Evolutionary conservation across 345 rosid genomes (phyloP), one percentile per base, ranked within the genome.

Genomic region (Eucalyptus decipiens): DNA sequence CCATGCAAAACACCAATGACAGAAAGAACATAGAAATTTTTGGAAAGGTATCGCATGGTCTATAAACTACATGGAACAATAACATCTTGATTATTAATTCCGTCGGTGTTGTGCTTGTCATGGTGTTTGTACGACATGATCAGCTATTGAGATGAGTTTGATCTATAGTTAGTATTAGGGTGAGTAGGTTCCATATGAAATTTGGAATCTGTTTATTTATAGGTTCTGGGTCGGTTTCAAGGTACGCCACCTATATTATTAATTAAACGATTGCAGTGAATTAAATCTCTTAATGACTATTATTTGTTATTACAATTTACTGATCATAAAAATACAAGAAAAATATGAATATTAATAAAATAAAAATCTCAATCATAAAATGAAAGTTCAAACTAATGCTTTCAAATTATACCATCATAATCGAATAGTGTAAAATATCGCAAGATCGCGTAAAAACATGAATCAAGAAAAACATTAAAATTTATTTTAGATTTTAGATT

Each of bases 391-490:
- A 52, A 52, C 0, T 19, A 52, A 9, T 8, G 5, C 2, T 52
- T 52, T 52, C 0, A 21, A 0, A 21, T 52, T 19, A 52, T 52
- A 8, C 0, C 1, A 1, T 52, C 24, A 19, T 18, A 1, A 51
- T 3, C 4, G 3, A 18, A 51, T 1, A 51, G 0, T 51, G 9
- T 19, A 52, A 1, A 52, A 52, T 52, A 52, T 1, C 0, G 0
- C 10, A 52, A 52, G 24, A 19, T 18, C 4, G 0, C 2, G 0
- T 4, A 1, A 52, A 52, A 3, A 52, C 10, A 52, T 52, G 0
- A 8, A 52, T 0, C 4, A 19, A 19, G 0, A 52, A 52, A 19
- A 52, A 19, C 0, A 19, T 8, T 52, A 52, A 52, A 52, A 52
- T 1, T 52, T 52, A 52, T 19, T 52, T 52, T 8, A 52, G 0